phyloP scores from a whole-genome alignment of 225 moss, liverwort and hornwort genomes.

The Straminergon stramineum region DNA sequence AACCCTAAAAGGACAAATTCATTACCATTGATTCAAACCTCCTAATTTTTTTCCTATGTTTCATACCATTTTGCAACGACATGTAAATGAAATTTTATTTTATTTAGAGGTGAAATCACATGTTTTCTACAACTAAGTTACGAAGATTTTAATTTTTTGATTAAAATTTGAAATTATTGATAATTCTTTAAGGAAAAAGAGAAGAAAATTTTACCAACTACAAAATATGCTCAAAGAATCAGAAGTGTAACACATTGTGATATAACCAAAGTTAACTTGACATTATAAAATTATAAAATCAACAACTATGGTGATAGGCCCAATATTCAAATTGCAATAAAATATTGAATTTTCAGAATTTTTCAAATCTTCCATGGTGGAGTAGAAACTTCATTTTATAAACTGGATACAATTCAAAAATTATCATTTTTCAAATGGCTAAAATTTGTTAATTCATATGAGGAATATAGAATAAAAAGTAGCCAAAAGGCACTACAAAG shows the following conservation, averaged over 20 bases:
- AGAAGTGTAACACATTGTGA: neutral
- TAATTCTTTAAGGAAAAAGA: accelerated
- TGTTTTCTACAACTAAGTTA: neutral
- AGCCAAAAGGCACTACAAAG: neutral
- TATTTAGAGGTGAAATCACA: neutral
- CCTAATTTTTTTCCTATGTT: accelerated
- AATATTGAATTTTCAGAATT: neutral
- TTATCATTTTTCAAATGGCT: neutral
- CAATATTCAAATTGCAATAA: neutral
- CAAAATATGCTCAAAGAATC: neutral
- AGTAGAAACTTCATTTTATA: neutral
- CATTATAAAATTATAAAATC: neutral
- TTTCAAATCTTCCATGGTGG: neutral
- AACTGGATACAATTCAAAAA: accelerated
- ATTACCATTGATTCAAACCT: neutral
- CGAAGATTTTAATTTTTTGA: neutral
- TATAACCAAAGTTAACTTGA: neutral
- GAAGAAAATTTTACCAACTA: neutral
- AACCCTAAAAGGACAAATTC: too few species aligned
- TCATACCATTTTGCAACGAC: neutral
- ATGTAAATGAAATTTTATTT: neutral
- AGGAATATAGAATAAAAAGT: neutral
- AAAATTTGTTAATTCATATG: neutral
- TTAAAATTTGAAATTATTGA: neutral
- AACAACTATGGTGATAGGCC: neutral